These are phyloP conservation scores for Botrytis byssoidea DNA, from an alignment of 2,329 filamentous ascomycete genomes.

Conservation along the genomic window DNA sequence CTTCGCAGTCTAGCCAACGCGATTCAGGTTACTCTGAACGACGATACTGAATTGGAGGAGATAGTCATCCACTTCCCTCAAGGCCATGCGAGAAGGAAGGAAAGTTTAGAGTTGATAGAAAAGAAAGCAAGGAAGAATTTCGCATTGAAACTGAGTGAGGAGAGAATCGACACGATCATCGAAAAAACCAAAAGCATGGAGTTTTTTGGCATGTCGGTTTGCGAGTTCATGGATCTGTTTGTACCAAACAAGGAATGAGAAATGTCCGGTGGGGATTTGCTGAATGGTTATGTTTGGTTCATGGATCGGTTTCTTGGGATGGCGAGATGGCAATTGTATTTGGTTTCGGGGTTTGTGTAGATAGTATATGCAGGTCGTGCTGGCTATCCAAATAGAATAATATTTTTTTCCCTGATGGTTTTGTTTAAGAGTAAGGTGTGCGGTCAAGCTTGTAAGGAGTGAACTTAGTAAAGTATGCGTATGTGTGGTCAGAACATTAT, in stretches of 20 bases:
- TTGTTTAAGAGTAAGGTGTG: background rate
- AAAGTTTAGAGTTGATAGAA: constrained; percentile 28
- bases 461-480: background rate
- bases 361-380: background rate
- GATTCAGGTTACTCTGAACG: constrained; percentile 33
- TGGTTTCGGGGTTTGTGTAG: background rate
- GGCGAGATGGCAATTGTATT: background rate
- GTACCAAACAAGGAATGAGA: constrained; percentile 16
- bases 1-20: constrained; percentile 36
- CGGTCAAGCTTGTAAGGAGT: background rate
- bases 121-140: constrained; percentile 34
- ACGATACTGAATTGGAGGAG: constrained; percentile 35
- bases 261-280: background rate
- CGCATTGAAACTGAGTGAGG: constrained; percentile 27
- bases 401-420: background rate
- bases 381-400: background rate
- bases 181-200: constrained; percentile 19
- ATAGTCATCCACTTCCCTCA: constrained; percentile 42
- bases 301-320: constrained; percentile 1
- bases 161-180: constrained; percentile 17
- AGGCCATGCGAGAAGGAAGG: constrained; percentile 29
- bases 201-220: constrained; percentile 16
- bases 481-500: background rate
- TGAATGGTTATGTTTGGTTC: background rate
- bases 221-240: constrained; percentile 21